Percentiles rank a stretch among this genome's conserved stretches.
phyloP scores from a whole-genome alignment of 768 basidiomycete genomes.

The Chiua virens region DNA sequence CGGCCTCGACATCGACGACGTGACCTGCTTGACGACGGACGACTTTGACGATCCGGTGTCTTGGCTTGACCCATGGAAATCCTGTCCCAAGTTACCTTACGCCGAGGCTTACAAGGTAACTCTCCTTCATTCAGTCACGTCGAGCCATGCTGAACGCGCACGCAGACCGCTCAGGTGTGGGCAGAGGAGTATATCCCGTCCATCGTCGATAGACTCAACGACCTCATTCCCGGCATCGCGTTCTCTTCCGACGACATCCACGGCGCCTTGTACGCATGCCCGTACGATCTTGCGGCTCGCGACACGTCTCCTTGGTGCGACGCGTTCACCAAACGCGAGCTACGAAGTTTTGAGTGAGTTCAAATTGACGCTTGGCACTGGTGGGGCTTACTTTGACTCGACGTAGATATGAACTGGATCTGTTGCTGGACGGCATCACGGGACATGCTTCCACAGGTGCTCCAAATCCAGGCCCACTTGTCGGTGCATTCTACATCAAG shows the following conservation, averaged over 20 bases:
- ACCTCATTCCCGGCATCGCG: slow-evolving; percentile 32
- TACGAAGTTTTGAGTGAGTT: slow-evolving; percentile 37
- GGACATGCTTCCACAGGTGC: slow-evolving; percentile 26
- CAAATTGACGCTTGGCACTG: neutral
- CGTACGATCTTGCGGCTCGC: slow-evolving; percentile 40
- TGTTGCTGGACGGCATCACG: slow-evolving; percentile 34
- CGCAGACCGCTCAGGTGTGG: slow-evolving; percentile 28
- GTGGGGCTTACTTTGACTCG: too few species aligned
- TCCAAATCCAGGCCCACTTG: slow-evolving; percentile 33
- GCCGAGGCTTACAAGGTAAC: neutral
- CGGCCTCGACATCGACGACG: slow-evolving; percentile 27
- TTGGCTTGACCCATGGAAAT: slow-evolving; percentile 41
- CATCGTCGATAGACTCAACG: slow-evolving; percentile 37
- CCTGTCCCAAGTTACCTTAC: slow-evolving; percentile 25
- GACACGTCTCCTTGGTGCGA: slow-evolving; percentile 40
- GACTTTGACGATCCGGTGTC: slow-evolving; percentile 36
- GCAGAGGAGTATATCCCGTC: slow-evolving; percentile 35
- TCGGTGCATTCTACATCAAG: slow-evolving; percentile 40
- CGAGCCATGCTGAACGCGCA: too few species aligned
- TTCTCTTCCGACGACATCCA: slow-evolving; percentile 32
- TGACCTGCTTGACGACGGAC: slow-evolving; percentile 28
- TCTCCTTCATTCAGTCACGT: neutral
- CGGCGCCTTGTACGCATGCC: slow-evolving; percentile 43
- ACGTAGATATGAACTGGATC: slow-evolving; percentile 37
- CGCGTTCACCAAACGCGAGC: slow-evolving; percentile 36